Conservation (phyloP, 2,329 filamentous ascomycete species). For the Hymenoscyphus albidus region DNA sequence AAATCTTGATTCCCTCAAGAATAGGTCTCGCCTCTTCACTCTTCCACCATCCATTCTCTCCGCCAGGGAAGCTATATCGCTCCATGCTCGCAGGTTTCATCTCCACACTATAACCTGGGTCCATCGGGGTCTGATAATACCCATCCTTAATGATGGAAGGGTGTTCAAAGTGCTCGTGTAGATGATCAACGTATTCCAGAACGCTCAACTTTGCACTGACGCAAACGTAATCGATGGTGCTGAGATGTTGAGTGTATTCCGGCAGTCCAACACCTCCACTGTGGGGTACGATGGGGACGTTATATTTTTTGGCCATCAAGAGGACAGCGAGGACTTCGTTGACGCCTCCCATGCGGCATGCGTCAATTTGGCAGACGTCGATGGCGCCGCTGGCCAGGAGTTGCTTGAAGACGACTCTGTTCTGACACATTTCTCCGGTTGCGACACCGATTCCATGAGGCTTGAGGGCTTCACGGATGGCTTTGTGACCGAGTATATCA, state of each 20-base stretch:
- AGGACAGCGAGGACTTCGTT: conserved; percentile 91
- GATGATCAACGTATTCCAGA: conserved; percentile 86
- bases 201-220: conserved; percentile 78
- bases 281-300: conserved; percentile 82
- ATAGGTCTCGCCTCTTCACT: conserved; percentile 48
- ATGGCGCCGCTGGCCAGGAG: conserved; percentile 75
- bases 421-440: conserved; percentile 94
- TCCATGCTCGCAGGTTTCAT: conserved; percentile 91
- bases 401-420: conserved; percentile 92
- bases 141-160: conserved; percentile 77
- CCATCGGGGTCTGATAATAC: conserved; percentile 80
- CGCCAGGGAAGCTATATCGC: conserved; percentile 69
- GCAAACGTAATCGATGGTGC: conserved; percentile 88
- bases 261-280: conserved; percentile 85
- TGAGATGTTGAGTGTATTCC: conserved; percentile 90
- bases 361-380: conserved; percentile 86
- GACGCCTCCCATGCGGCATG: conserved; percentile 83
- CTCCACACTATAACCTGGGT: conserved; percentile 87
- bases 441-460: conserved; percentile 77
- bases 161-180: conserved; percentile 90
- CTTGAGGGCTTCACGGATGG: conserved; percentile 74
- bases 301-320: conserved; percentile 70
- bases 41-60: conserved; percentile 79
- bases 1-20: conserved; percentile 35
- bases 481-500: conserved; percentile 84